Percentiles rank a stretch among this genome's conserved stretches.
Conservation (phyloP, 306 rosid genomes). For the Styphnolobium japonicum region DNA sequence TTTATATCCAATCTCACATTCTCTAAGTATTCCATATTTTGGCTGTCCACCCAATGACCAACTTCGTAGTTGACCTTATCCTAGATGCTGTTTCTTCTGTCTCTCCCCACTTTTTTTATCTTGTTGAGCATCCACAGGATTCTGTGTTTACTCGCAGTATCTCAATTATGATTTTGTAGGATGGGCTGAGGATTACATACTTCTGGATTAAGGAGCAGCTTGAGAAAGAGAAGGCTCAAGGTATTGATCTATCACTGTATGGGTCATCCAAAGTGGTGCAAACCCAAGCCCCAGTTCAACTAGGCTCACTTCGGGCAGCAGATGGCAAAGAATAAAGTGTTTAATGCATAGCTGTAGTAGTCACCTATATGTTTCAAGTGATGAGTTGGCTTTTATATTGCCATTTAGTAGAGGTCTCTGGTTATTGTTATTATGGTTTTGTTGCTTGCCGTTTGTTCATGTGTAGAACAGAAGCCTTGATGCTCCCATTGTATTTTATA, state of each 20-base stretch:
- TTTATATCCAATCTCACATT: no score
- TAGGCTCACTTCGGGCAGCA: constrained; percentile 90
- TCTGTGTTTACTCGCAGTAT: constrained; percentile 1
- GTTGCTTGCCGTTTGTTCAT: constrained; percentile 16
- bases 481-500: constrained; percentile 16
- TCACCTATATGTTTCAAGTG: not conserved
- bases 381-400: constrained; percentile 4
- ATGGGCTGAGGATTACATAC: constrained; percentile 89
- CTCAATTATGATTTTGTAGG: constrained; percentile 48
- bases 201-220: constrained; percentile 97
- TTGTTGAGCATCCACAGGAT: constrained; percentile 7
- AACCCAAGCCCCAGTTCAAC: constrained; percentile 96
- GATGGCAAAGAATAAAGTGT: constrained; percentile 80
- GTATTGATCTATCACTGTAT: constrained; percentile 62
- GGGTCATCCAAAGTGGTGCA: constrained; percentile 95
- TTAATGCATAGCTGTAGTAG: not conserved
- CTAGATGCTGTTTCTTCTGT: not conserved
- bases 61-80: not conserved
- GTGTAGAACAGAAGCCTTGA: not conserved
- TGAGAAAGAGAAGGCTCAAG: constrained; percentile 80
- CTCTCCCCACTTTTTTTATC: not conserved
- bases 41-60: not conserved
- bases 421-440: constrained; percentile 3
- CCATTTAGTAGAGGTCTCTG: not conserved
- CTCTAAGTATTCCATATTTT: not conserved